Conservation (phyloP, 768 basidiomycete species). For the Suillus fuscotomentosus region DNA sequence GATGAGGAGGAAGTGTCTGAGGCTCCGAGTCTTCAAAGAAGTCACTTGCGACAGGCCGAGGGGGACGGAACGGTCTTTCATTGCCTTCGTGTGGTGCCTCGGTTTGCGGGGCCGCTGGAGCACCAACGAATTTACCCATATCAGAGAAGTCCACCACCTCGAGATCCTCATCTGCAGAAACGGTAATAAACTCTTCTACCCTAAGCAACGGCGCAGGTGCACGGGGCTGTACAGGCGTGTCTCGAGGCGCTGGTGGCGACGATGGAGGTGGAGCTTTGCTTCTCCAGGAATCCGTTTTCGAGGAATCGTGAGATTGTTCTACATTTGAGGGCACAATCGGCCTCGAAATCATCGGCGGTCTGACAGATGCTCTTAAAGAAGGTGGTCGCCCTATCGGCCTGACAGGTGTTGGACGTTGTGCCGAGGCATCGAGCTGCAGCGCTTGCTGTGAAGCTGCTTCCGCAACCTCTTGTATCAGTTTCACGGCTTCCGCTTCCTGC, state of each 20-base stretch:
- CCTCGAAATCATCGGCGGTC: conserved; percentile 19
- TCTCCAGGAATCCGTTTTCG: conserved; percentile 65
- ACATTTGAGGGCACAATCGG: conserved; percentile 13
- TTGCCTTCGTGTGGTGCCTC: conserved; percentile 18
- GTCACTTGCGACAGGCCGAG: conserved; percentile 63
- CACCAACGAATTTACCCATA: conserved; percentile 64
- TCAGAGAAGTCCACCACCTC: conserved; percentile 84
- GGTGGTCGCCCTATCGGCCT: conserved; percentile 31
- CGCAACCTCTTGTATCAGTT: conserved; percentile 48
- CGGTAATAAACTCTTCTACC: conserved; percentile 36
- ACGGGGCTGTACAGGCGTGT: conserved; percentile 33
- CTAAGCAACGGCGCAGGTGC: conserved; percentile 33
- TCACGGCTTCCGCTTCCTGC: conserved; percentile 38
- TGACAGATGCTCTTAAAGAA: conserved; percentile 30
- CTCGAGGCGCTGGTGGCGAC: conserved; percentile 24
- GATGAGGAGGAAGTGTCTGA: conserved; percentile 22
- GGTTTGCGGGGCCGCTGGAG: conserved; percentile 14
- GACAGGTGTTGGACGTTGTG: conserved; percentile 8
- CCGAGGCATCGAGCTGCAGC: conserved; percentile 8
- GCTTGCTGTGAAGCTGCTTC: conserved; percentile 34
- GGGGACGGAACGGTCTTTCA: conserved; percentile 27
- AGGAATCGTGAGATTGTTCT: conserved; percentile 23
- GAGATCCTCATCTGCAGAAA: conserved; percentile 55
- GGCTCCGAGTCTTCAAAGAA: conserved; percentile 57
- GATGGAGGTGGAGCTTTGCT: conserved; percentile 34